Percentiles rank a stretch among this genome's conserved stretches.
phyloP scores from a whole-genome alignment of 495 filamentous ascomycete species.

The Xylaria telfairii region DNA sequence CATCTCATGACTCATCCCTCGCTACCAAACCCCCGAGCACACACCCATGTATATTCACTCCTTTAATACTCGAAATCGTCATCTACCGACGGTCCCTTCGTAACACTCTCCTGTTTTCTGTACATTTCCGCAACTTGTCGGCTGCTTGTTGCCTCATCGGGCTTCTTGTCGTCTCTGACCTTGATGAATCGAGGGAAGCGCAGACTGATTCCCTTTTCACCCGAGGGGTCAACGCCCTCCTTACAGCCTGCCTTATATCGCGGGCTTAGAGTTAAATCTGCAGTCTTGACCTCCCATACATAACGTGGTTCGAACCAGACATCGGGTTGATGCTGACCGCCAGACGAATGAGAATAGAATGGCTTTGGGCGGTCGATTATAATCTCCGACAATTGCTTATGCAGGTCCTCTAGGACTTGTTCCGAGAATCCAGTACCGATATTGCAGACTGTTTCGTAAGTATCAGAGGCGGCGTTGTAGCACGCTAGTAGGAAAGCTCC shows the following conservation, averaged over 20 bases:
- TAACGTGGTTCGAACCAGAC: conserved; percentile 96
- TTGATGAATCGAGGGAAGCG: conserved; percentile 93
- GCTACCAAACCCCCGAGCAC: not conserved
- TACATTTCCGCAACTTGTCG: conserved; percentile 96
- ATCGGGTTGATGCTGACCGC: conserved; percentile 91
- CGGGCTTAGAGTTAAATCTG: conserved; percentile 90
- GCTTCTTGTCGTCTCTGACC: conserved; percentile 89
- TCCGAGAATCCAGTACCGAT: conserved; percentile 98
- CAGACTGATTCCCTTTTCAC: conserved; percentile 84
- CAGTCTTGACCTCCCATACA: conserved; percentile 98
- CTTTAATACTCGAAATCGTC: conserved; percentile 96
- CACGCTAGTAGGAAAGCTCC: conserved; percentile 94
- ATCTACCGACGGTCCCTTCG: conserved; percentile 79
- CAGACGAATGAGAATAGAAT: conserved; percentile 85
- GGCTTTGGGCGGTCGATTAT: conserved; percentile 91
- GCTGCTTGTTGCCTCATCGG: conserved; percentile 84
- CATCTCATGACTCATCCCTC: conserved; percentile 3
- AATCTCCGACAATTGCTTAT: conserved; percentile 70
- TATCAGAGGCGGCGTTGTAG: conserved; percentile 79
- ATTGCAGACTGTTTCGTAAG: conserved; percentile 95
- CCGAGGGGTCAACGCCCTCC: conserved; percentile 69
- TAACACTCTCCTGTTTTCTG: conserved; percentile 86
- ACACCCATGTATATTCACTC: not conserved
- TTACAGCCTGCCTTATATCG: conserved; percentile 81
- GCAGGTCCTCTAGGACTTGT: conserved; percentile 79